phyloP scores from a whole-genome alignment of 2,329 filamentous ascomycete genomes.

The Boeremia exigua region DNA sequence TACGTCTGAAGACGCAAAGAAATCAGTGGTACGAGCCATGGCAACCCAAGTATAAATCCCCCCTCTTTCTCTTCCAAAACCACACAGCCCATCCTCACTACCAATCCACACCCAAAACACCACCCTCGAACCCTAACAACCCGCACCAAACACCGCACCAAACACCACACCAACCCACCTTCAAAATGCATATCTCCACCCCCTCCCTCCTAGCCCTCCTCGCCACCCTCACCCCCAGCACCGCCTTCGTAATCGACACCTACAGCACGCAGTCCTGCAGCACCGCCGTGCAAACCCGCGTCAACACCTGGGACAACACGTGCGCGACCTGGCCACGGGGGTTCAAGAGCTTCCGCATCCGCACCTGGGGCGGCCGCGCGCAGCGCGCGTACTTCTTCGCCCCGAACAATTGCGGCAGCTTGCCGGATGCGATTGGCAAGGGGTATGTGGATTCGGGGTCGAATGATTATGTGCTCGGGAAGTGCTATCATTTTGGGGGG shows the following conservation, averaged over 20 bases:
- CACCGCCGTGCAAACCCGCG: not conserved
- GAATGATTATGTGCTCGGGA: not conserved
- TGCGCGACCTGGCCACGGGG: slow-evolving; percentile 16
- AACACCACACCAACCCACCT: not conserved
- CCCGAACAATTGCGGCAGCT: slow-evolving; percentile 9
- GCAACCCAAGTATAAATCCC: too few species aligned
- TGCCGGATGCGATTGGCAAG: not conserved
- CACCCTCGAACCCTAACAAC: not conserved
- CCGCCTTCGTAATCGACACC: slow-evolving; percentile 1
- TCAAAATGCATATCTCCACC: not conserved
- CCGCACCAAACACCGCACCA: not conserved
- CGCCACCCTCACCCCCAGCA: not conserved
- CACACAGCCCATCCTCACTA: too few species aligned
- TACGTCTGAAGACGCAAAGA: too few species aligned
- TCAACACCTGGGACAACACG: slow-evolving; percentile 20
- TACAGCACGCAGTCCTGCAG: not conserved
- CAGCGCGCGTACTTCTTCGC: slow-evolving; percentile 13
- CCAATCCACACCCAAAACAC: too few species aligned
- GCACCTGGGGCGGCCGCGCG: slow-evolving; percentile 4
- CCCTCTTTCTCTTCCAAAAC: too few species aligned
- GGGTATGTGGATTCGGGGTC: slow-evolving; percentile 8
- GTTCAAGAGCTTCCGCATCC: slow-evolving; percentile 14
- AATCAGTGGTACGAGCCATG: too few species aligned
- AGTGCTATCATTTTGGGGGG: not conserved
- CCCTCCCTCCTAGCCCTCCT: not conserved